Conservation (phyloP, 2,329 filamentous ascomycete genomes). For the Aspergillus pseudoviridinutans region DNA sequence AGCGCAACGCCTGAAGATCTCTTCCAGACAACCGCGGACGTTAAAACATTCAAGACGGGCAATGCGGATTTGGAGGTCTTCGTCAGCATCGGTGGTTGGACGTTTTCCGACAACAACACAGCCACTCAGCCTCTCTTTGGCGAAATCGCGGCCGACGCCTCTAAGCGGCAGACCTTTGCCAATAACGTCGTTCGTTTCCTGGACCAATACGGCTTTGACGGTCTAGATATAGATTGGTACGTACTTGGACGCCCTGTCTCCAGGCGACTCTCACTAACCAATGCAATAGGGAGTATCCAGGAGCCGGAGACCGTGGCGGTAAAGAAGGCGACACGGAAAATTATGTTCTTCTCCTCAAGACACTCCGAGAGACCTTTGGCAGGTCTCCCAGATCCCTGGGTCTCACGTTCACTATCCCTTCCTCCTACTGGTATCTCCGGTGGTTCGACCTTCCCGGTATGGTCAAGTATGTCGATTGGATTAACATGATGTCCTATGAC, state of each 20-base stretch:
- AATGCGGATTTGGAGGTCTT: conserved; percentile 25
- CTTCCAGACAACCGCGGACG: conserved; percentile 20
- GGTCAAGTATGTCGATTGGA: no score
- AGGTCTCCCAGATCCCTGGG: no score
- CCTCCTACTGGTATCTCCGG: no score
- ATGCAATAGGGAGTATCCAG: conserved; percentile 22
- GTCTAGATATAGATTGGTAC: conserved; percentile 7
- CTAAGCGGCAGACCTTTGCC: conserved; percentile 31
- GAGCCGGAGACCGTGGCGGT: conserved; percentile 14
- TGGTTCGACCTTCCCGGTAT: no score
- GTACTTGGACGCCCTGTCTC: no score
- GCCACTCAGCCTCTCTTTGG: conserved; percentile 18
- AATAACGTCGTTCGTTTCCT: conserved; percentile 38
- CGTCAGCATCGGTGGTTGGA: conserved; percentile 44
- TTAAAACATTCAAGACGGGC: conserved; percentile 31
- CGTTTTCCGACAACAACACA: conserved; percentile 27
- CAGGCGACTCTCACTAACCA: no score
- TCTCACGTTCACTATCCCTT: no score
- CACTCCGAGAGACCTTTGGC: conserved; percentile 5
- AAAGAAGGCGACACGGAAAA: conserved; percentile 13
- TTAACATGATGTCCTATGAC: no score
- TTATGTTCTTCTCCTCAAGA: conserved; percentile 12
- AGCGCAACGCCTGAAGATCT: conserved; percentile 9
- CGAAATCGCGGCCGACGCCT: conserved; percentile 12
- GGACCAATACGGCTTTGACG: conserved; percentile 36